Evolutionary conservation across 148 eudicot genomes (phyloP), one percentile per base, ranked within the genome.

Genomic region (Chenopodium album): DNA sequence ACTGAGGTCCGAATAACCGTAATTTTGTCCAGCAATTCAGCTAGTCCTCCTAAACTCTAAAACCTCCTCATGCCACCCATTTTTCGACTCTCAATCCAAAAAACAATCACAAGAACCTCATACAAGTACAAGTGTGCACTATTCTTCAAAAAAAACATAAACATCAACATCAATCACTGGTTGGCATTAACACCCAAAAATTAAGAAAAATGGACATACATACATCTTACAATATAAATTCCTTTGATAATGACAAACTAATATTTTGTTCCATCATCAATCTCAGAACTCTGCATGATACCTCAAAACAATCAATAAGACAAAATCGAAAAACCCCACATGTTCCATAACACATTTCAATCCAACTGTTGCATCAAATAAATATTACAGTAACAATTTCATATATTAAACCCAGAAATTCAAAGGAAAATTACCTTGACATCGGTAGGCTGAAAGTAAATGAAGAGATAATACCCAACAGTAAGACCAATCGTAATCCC

Each of bases 401-500:
- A 48, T 12, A 23, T 32, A 73, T 46, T 47, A 2, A 12, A 73
- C 60, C 76, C 59, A 73, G 19, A 77, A 28, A n/a, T 60, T 1
- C 29, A 62, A 72, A 50, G 76, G 22, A 76, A 70, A 59, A 17
- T 68, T 52, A 94, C 98, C 97, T 91, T 85, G 28, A 94, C 94
- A 87, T 92, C 92, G 69, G 77, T 67, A 73, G 95, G 84, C 65
- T 91, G 93, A 80, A 89, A 90, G 71, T 87, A 92, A 83, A 94
- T 87, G 89, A 94, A 94, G 76, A 89, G 75, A 73, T 69, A 94
- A 75, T 94, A 94, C 0, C 98, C 98, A 81, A 90, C 82, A 6
- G 83, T 85, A n/a, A 94, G 88, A 17, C 98, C 98, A 75, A 89
- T 71, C 63, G 94, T 78, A 79, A 89, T 78, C 47, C 96, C 98